Evolutionary conservation across 192 early-diverging fungal genomes (phyloP), one percentile per base, ranked within the genome.

Genomic region (Cladochytrium replicatum): DNA sequence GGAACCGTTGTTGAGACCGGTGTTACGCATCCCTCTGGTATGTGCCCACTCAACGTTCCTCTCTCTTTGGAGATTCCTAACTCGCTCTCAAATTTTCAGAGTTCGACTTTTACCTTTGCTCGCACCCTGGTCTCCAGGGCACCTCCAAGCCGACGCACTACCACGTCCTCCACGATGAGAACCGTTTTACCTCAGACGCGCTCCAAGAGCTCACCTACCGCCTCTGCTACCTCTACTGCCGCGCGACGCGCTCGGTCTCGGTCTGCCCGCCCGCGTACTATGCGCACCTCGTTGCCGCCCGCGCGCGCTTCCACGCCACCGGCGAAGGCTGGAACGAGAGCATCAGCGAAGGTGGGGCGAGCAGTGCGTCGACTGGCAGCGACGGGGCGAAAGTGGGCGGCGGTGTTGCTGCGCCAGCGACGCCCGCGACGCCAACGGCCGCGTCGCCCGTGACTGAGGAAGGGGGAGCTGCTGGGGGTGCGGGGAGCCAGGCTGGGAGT

Each of bases 131-230:
- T 38, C 74, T 93, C 19, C 89, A 92, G 59, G 92, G 94, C 27
- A 93, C 92, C 1, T 90, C 88, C 9, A 84, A 89, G 25, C 91
- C 92, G 0, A 85, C 85, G 0, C 87, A 88, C 56, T 98, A 98
- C 77, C 80, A 84, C 41, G 89, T 93, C 11, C 59, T 98, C 29
- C 69, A 82, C 48, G 88, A 98, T 46, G 91, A 96, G 30, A 84
- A 88, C 60, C 64, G 71, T 6, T 92, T 91, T 41, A 71, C 72
- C 0, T 53, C 81, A 4, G 88, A 97, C 50, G 67, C 74, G 29
- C 61, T 97, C 24, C 88, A 93, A 54, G 72, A 84, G 46, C 68
- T 97, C 17, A 92, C 90, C 0, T 93, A 90, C 68, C 68, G 82
- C 4, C 68, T 95, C 28, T 95, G 91, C 57, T 93, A 89, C 56